Evolutionary conservation across 768 basidiomycete genomes (phyloP).

Genomic region (Flagelloscypha sp.): DNA sequence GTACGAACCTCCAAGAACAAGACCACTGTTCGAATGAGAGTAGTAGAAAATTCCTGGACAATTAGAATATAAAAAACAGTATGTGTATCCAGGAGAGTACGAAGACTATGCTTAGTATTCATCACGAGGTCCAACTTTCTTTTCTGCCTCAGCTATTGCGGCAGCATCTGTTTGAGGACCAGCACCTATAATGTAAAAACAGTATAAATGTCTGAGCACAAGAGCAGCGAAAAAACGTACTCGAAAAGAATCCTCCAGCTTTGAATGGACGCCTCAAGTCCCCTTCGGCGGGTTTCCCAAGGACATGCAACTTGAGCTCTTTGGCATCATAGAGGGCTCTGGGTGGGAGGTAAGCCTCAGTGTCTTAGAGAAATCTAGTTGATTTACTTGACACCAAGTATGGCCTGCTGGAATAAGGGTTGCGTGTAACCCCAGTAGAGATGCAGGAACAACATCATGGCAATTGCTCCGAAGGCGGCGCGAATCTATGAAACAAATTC

Average conservation of each 20-base stretch:
- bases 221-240: no score
- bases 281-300: constrained; percentile 53
- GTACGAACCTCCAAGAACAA: no score
- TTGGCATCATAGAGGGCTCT: constrained; percentile 62
- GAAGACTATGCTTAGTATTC: no score
- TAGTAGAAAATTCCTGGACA: no score
- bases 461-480: constrained; percentile 34
- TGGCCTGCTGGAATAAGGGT: constrained; percentile 66
- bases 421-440: constrained; percentile 69
- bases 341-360: no score
- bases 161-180: constrained; percentile 55
- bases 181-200: constrained; percentile 27
- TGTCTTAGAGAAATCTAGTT: no score
- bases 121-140: constrained; percentile 42
- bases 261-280: constrained; percentile 68
- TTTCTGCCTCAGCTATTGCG: constrained; percentile 53
- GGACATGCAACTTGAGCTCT: constrained; percentile 48
- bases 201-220: no score
- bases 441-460: constrained; percentile 62
- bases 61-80: no score
- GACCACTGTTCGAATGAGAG: no score
- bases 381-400: constrained; percentile 64
- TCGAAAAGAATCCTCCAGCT: constrained; percentile 36
- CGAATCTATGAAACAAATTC: no score
- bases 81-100: no score